Base-by-base conservation (phyloP, 768 basidiomycete species). In the Amanita rimosa region DNA sequence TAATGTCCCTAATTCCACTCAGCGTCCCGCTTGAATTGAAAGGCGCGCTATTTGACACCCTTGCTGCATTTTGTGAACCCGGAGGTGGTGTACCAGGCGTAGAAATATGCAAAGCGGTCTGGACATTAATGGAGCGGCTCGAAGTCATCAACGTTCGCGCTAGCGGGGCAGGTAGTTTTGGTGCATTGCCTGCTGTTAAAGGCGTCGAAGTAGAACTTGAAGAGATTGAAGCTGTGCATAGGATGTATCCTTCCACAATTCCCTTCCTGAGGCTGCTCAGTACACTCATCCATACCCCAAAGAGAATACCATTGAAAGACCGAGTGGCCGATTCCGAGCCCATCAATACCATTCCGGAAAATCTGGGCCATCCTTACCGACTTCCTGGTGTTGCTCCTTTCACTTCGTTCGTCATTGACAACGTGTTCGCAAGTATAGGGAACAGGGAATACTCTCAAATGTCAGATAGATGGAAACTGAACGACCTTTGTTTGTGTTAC, bases 11-110 rank as follows among this genome's bases (percentile, higher is more conserved):
- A 27, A 75, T 92, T 43, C 85, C 86, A 2, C 72, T 88, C 1
- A 74, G 82, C 9, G 74, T 93, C n/a, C 88, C 91, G 1, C 71
- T 94, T n/a, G 89, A 94, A 57, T 71, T 95, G 44, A 95, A 95
- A 55, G 92, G 89, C 4, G 79, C 85, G 0, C 67, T 93, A 3
- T 87, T 93, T 53, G 79, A 87, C 36, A 78, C 88, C 0, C 68
- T 94, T 6, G 76, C 85, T 5, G 80, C 89, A 1, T 94, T 95
- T 65, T 87, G 88, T 52, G 74, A 79, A 46, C 83, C 89, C 6
- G 89, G 87, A 7, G 88, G 83, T 0, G 85, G 87, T 1, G 57
- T 63, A 9, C 67, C 75, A 0, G 89, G 86, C 5, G 77, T 84
- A 10, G 88, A 93, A 57, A 78, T 92, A 34, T 89, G 88, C 62